phyloP scores from a whole-genome alignment of 441 rosid species.

The Adansonia gregorii region DNA sequence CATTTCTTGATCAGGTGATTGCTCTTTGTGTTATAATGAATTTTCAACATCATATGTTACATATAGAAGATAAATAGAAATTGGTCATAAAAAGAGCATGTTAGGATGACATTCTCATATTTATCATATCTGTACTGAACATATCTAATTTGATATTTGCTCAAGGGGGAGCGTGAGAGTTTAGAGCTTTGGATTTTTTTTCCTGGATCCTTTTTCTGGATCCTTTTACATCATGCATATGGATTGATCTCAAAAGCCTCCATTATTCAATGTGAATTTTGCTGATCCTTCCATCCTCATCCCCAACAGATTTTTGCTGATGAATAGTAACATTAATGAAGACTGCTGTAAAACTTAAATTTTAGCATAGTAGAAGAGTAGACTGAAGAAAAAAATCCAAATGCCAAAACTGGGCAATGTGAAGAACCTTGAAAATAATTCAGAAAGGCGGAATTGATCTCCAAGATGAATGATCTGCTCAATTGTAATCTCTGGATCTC shows the following conservation, averaged over 20 bases:
- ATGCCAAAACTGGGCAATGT: not conserved
- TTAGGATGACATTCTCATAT: not conserved
- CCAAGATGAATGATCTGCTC: not conserved
- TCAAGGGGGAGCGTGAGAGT: not conserved
- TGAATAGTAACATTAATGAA: not conserved
- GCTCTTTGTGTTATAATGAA: not conserved
- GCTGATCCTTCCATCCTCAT: not conserved
- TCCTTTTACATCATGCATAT: not conserved
- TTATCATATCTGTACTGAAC: not conserved
- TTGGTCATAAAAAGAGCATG: constrained; percentile 2
- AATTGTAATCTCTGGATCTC: not conserved
- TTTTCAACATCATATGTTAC: not conserved
- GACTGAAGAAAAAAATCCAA: not conserved
- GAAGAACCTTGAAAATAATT: constrained; percentile 13
- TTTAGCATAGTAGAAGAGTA: not conserved
- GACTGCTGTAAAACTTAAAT: not conserved
- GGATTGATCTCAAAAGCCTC: constrained; percentile 17
- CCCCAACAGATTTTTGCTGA: constrained; percentile 9
- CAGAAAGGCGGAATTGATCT: not conserved
- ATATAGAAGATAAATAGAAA: constrained; percentile 4
- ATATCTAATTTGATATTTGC: constrained; percentile 1
- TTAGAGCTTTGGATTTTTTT: constrained; percentile 14
- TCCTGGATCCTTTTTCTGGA: too few species aligned
- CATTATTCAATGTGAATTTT: constrained; percentile 17
- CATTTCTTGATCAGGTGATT: not conserved